Base-by-base conservation (phyloP, 495 filamentous ascomycete species). In the Jackrogersella minutella region DNA sequence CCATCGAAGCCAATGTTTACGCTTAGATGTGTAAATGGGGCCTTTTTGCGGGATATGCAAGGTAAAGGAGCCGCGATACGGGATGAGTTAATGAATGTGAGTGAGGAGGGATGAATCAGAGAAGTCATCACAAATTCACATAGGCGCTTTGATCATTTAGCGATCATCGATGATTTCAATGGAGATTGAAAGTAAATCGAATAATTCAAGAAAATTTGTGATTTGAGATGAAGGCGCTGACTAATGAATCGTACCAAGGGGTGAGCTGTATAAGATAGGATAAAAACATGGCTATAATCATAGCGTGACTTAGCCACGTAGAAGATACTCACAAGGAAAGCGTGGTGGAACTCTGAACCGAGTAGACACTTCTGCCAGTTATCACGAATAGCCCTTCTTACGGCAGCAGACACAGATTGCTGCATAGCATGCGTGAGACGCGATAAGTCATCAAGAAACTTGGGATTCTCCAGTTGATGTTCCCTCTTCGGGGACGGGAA, bases 261-360 rank as follows among this genome's bases (percentile, higher is more conserved):
- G n/a, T 28, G 46, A 13, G 3, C 5, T 7, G 16, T 2, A 24
- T 28, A 36, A 33, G 39, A 47, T 37, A 11, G 28, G 55, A 50
- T 22, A 5, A 30, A 51, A 50, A 31, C 7, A 11, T 5, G 21
- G 13, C n/a, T 1, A 33, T 17, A 26, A 43, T 30, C 33, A 33
- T 31, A 58, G 46, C 9, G 26, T 16, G 16, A 43, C 30, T 33
- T 30, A 40, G 8, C 36, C n/a, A n/a, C n/a, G n/a, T 39, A 39
- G 22, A 24, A 34, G 28, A 40, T 9, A 78, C 80, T 80, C 66
- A 84, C 81, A 54, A 82, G 51, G 58, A 82, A 84, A 11, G 79
- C 78, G 28, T 79, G 75, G 55, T 84, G 81, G 61, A 82, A 84
- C 43, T 84, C 81, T 51, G 78, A 79, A 14, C 81, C 81, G n/a